Percentiles rank a stretch among this genome's conserved stretches.
Evolutionary conservation across 1,284 basidiomycete genomes (phyloP).

Genomic region (Leccinum huronense): DNA sequence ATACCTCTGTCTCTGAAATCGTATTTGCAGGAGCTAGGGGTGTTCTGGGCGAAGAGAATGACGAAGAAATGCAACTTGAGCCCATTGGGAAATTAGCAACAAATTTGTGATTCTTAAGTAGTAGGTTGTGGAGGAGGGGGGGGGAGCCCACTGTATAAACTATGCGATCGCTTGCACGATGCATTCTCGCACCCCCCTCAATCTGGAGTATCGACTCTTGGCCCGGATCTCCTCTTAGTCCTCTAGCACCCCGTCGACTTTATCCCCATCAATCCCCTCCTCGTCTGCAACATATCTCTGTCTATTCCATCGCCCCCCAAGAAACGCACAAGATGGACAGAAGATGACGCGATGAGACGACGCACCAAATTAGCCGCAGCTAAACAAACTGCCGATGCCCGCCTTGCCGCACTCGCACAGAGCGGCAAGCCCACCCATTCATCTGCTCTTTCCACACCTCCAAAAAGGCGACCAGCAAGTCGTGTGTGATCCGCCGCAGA

Average conservation of each 20-base stretch:
- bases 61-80: no score
- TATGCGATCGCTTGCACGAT: no score
- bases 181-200: no score
- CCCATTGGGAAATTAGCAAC: no score
- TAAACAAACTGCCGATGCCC: slow-evolving; percentile 10
- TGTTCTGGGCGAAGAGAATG: no score
- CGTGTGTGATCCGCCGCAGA: slow-evolving; percentile 24
- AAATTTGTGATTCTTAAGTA: no score
- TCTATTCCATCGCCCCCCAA: background rate
- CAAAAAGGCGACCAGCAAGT: slow-evolving; percentile 32
- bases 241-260: slow-evolving; percentile 19
- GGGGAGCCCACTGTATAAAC: no score
- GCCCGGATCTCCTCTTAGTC: no score
- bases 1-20: no score
- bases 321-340: background rate
- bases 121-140: no score
- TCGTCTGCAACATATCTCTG: slow-evolving; percentile 5
- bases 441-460: slow-evolving; percentile 25
- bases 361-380: slow-evolving; percentile 1
- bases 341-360: background rate
- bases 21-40: no score
- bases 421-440: slow-evolving; percentile 16
- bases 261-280: slow-evolving; percentile 19
- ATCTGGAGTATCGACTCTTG: no score
- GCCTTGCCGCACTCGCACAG: slow-evolving; percentile 11